phyloP scores from a whole-genome alignment of 768 basidiomycete genomes.

The Tephrocybe sp. region DNA sequence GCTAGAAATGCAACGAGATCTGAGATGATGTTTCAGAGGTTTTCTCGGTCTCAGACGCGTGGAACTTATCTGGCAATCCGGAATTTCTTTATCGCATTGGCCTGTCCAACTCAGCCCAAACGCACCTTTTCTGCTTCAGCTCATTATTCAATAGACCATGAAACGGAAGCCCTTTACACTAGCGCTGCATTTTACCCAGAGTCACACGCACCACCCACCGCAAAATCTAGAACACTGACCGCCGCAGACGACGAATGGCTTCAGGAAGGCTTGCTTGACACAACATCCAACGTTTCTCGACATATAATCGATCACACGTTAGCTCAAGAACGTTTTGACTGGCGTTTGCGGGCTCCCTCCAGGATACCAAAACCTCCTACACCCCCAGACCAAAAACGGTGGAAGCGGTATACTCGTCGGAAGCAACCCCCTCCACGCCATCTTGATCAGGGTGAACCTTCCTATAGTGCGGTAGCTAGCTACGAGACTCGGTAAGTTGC shows the following conservation, averaged over 20 bases:
- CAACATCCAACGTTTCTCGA: slow-evolving; percentile 1
- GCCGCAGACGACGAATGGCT: slow-evolving; percentile 38
- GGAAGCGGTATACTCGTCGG: slow-evolving; percentile 30
- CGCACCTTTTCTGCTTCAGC: slow-evolving; percentile 8
- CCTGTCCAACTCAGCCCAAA: slow-evolving; percentile 14
- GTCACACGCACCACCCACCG: background rate
- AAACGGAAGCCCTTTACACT: slow-evolving; percentile 13
- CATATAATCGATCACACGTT: slow-evolving; percentile 8
- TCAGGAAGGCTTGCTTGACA: slow-evolving; percentile 24
- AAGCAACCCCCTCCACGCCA: slow-evolving; percentile 31
- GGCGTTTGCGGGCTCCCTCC: slow-evolving; percentile 56
- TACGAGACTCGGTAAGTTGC: slow-evolving; percentile 53
- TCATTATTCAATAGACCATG: slow-evolving; percentile 2
- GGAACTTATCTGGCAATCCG: slow-evolving; percentile 15
- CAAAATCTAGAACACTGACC: slow-evolving; percentile 6
- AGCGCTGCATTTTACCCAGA: slow-evolving; percentile 6
- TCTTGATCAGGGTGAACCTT: slow-evolving; percentile 35
- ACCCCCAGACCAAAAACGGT: slow-evolving; percentile 7
- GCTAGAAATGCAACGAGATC: slow-evolving; percentile 12
- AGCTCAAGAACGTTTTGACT: slow-evolving; percentile 49
- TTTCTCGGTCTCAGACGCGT: slow-evolving; percentile 6
- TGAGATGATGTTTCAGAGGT: slow-evolving; percentile 6
- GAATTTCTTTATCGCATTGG: slow-evolving; percentile 17
- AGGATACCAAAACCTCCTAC: slow-evolving; percentile 22
- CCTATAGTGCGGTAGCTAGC: slow-evolving; percentile 45